phyloP scores from a whole-genome alignment of 192 early-diverging fungal genomes.

The Paraglomus brasilianum region DNA sequence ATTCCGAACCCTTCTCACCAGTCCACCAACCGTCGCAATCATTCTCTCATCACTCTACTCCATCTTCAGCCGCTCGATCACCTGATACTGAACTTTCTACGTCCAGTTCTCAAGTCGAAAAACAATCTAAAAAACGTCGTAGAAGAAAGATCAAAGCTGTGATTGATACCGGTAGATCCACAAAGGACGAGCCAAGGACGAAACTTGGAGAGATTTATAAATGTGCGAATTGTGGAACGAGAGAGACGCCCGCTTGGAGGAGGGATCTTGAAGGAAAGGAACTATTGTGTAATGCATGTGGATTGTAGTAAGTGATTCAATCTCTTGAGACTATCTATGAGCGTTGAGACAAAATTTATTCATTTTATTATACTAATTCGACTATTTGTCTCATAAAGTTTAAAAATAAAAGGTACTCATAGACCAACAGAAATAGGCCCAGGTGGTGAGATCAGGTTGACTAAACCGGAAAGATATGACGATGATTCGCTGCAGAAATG shows the following conservation, averaged over 20 bases:
- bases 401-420: conserved; percentile 29
- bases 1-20: too few species aligned
- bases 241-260: conserved; percentile 29
- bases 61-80: too few species aligned
- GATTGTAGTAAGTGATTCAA: conserved; percentile 18
- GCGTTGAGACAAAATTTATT: too few species aligned
- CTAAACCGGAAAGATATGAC: background rate
- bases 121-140: too few species aligned
- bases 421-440: conserved; percentile 28
- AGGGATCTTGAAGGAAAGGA: conserved; percentile 23
- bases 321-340: background rate
- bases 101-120: too few species aligned
- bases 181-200: too few species aligned
- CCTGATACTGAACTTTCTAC: too few species aligned
- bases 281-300: conserved; percentile 28
- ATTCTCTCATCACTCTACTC: too few species aligned
- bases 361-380: conserved; percentile 3
- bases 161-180: too few species aligned
- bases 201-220: background rate
- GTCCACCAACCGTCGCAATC: too few species aligned
- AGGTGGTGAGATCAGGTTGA: conserved; percentile 23
- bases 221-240: conserved; percentile 27
- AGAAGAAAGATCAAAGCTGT: too few species aligned
- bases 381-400: conserved; percentile 1
- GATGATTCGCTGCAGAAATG: conserved; percentile 11